Evolutionary conservation across 2,329 filamentous ascomycete genomes (phyloP).

Genomic region (Aureobasidium sp.): DNA sequence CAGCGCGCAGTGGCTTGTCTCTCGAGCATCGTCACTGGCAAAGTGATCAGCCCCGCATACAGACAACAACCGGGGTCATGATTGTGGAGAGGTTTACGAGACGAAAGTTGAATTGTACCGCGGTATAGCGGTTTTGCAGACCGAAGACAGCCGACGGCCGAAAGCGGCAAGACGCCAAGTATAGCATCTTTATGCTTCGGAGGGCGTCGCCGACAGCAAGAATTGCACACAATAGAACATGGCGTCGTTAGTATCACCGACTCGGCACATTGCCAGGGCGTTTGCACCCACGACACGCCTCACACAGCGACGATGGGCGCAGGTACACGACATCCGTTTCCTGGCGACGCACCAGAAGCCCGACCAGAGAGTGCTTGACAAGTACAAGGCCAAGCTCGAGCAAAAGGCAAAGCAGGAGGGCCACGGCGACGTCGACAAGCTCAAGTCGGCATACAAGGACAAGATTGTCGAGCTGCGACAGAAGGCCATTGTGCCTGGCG

Average conservation of each 20-base stretch:
- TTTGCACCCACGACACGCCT: conserved; percentile 13
- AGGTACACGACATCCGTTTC: conserved; percentile 87
- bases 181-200: neutral
- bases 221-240: neutral
- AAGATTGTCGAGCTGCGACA: conserved; percentile 69
- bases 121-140: neutral
- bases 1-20: neutral
- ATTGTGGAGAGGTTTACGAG: neutral
- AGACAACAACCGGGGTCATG: neutral
- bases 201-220: neutral
- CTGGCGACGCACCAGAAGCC: conserved; percentile 69
- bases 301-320: conserved; percentile 75
- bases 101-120: neutral
- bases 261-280: neutral
- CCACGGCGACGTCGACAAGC: conserved; percentile 61
- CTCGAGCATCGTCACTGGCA: neutral
- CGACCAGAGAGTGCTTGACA: conserved; percentile 61
- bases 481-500: conserved; percentile 52
- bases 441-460: conserved; percentile 77
- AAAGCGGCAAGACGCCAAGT: neutral
- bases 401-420: conserved; percentile 70
- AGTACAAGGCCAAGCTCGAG: conserved; percentile 80
- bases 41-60: neutral
- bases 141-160: neutral
- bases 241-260: conserved; percentile 8